phyloP scores from a whole-genome alignment of 2,329 filamentous ascomycete genomes.

The Ceratocystiopsis sp. region DNA sequence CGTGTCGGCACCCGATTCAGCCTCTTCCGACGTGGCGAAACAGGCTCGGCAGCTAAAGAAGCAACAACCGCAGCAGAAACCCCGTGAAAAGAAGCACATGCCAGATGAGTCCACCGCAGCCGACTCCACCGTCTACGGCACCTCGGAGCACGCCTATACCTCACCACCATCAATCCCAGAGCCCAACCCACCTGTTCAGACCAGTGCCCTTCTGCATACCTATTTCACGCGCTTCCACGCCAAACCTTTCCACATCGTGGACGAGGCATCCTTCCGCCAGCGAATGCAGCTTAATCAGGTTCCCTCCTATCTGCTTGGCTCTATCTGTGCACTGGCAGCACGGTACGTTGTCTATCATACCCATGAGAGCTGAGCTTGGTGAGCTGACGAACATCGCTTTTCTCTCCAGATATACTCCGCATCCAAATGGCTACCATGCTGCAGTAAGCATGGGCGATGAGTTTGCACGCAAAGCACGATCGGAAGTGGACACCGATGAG shows the following conservation, averaged over 20 bases:
- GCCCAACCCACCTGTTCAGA: conserved; percentile 21
- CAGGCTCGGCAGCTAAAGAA: too few species aligned
- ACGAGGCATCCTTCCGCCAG: conserved; percentile 59
- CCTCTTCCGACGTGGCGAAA: too few species aligned
- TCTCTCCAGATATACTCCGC: conserved; percentile 47
- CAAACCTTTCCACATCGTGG: conserved; percentile 67
- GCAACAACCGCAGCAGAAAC: too few species aligned
- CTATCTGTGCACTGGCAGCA: conserved; percentile 44
- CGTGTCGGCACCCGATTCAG: too few species aligned
- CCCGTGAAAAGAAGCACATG: too few species aligned
- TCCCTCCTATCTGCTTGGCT: conserved; percentile 33
- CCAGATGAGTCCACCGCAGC: too few species aligned
- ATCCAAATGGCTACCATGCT: conserved; percentile 49
- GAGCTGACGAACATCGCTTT: background rate
- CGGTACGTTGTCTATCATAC: conserved; percentile 26
- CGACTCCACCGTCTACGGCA: too few species aligned
- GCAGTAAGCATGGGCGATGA: conserved; percentile 54
- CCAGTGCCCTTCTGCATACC: conserved; percentile 52
- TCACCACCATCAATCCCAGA: too few species aligned
- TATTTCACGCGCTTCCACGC: conserved; percentile 69
- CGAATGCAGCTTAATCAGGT: conserved; percentile 52
- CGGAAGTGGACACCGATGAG: conserved; percentile 60
- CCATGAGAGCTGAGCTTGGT: too few species aligned
- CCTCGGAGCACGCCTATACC: too few species aligned
- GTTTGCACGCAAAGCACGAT: conserved; percentile 51